Percentiles rank a stretch among this genome's conserved stretches.
phyloP scores from a whole-genome alignment of 352 stramenopile species.

The Phytophthora syringae region DNA sequence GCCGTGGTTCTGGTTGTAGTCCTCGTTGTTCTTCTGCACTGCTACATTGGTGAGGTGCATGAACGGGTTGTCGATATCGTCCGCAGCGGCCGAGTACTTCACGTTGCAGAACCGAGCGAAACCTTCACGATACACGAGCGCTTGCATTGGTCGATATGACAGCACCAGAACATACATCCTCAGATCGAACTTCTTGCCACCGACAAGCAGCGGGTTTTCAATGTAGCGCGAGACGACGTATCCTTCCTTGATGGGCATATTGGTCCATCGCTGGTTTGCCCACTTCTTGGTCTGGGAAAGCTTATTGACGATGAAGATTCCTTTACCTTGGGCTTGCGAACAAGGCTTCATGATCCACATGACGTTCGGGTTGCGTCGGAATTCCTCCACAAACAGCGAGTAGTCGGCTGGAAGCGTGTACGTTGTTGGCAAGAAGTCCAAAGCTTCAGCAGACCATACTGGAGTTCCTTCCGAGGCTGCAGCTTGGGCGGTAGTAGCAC shows the following conservation, averaged over 20 bases:
- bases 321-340: conserved; percentile 90
- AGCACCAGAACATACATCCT: conserved; percentile 93
- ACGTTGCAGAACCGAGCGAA: conserved; percentile 95
- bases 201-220: conserved; percentile 88
- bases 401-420: conserved; percentile 94
- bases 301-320: conserved; percentile 95
- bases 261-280: conserved; percentile 74
- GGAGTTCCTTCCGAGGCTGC: background rate
- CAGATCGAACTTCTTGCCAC: conserved; percentile 95
- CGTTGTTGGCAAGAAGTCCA: conserved; percentile 91
- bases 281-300: conserved; percentile 93
- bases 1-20: conserved; percentile 92
- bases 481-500: background rate
- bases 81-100: conserved; percentile 83
- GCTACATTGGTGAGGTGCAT: conserved; percentile 91
- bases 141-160: conserved; percentile 87
- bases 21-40: conserved; percentile 91
- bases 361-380: conserved; percentile 80
- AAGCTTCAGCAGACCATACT: conserved; percentile 22
- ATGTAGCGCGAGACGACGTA: conserved; percentile 93
- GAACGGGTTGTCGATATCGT: conserved; percentile 93
- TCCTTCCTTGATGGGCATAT: conserved; percentile 80
- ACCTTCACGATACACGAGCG: conserved; percentile 83
- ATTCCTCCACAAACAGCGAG: conserved; percentile 93
- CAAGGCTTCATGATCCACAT: conserved; percentile 97